Evolutionary conservation across 805 yeast species (phyloP).

Genomic region (Myxozyma sirexii): DNA sequence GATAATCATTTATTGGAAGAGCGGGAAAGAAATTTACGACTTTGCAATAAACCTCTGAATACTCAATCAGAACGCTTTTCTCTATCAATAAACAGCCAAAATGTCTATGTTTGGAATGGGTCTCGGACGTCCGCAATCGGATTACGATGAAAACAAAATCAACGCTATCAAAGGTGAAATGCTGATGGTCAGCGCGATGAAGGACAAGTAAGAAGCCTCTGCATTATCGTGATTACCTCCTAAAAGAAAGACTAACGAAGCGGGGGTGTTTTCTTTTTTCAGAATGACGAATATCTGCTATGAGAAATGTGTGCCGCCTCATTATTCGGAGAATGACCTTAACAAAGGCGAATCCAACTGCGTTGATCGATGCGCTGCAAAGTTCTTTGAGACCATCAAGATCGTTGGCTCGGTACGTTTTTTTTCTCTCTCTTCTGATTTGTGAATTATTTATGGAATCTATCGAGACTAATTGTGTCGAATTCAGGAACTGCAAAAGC

Average conservation of each 20-base stretch:
- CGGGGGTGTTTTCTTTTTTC: too few relatives aligned
- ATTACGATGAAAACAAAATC: slow-evolving; percentile 31
- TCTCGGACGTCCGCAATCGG: slow-evolving; percentile 21
- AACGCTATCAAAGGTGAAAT: slow-evolving; percentile 29
- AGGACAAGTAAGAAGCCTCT: slow-evolving; percentile 21
- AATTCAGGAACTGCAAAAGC: slow-evolving; percentile 7
- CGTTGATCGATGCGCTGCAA: slow-evolving; percentile 81
- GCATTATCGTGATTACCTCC: background rate
- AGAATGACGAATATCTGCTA: slow-evolving; percentile 19
- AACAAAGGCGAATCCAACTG: slow-evolving; percentile 83
- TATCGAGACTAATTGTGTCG: background rate
- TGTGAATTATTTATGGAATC: too few relatives aligned
- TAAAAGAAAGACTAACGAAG: too few relatives aligned
- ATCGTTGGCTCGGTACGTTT: slow-evolving; percentile 26
- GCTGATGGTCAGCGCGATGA: slow-evolving; percentile 31
- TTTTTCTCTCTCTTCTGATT: too few relatives aligned
- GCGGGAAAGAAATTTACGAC: background rate
- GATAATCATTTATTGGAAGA: background rate
- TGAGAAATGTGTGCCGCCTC: slow-evolving; percentile 79
- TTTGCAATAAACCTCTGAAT: background rate
- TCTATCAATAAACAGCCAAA: background rate
- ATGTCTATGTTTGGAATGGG: slow-evolving; percentile 38
- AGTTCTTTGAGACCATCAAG: slow-evolving; percentile 59
- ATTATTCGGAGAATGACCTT: slow-evolving; percentile 81
- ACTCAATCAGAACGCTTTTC: background rate